Evolutionary conservation across 257 asterid species (phyloP).

Genomic region (Solanum pinnatisectum): DNA sequence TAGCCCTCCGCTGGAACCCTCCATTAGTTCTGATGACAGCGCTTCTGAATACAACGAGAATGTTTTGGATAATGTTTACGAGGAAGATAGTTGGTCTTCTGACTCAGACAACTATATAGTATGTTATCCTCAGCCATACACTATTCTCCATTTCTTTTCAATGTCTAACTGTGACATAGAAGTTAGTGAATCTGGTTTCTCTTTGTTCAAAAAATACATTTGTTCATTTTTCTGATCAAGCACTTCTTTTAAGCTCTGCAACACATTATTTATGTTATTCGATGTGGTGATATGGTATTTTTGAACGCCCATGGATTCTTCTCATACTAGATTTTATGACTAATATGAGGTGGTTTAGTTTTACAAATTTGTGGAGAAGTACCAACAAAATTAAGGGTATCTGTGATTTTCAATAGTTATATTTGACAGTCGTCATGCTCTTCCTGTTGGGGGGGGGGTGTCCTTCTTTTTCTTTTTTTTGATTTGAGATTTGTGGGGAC

Average conservation of each 20-base stretch:
- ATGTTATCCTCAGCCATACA: not conserved
- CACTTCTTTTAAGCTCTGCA: not conserved
- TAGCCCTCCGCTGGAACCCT: slow-evolving; percentile 25
- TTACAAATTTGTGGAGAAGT: not conserved
- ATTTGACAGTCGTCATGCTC: not conserved
- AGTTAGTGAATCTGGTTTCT: not conserved
- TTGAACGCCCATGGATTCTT: not conserved
- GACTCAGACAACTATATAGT: slow-evolving; percentile 31
- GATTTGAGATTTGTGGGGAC: not conserved
- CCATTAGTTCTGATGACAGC: slow-evolving; percentile 35
- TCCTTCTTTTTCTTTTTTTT: not conserved
- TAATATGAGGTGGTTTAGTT: not conserved
- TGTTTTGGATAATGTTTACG: slow-evolving; percentile 32
- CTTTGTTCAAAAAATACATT: not conserved
- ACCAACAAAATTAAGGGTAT: not conserved
- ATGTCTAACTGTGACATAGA: not conserved
- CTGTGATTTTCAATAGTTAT: not conserved
- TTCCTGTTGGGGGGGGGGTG: not conserved
- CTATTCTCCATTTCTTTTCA: not conserved
- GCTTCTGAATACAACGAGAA: slow-evolving; percentile 51
- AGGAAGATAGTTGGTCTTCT: slow-evolving; percentile 50
- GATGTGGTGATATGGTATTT: not conserved
- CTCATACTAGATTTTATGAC: not conserved
- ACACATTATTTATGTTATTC: not conserved
- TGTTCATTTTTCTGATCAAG: not conserved